Evolutionary conservation across 805 yeast species (phyloP).

Genomic region (Sugiyamaella smithiae): DNA sequence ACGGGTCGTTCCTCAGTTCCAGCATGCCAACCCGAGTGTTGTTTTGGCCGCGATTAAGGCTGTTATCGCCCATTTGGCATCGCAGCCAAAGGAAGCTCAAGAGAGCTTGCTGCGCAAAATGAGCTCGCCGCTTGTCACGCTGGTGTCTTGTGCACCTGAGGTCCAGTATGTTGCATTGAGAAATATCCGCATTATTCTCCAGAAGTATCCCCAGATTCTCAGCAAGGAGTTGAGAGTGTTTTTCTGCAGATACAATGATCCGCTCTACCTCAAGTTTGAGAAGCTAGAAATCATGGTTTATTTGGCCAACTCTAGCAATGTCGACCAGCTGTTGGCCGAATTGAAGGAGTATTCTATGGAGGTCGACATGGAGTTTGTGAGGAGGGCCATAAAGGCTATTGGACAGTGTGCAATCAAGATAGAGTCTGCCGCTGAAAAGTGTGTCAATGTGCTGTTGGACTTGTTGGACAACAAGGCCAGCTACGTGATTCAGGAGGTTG

Average conservation of each 20-base stretch:
- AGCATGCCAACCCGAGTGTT: conserved; percentile 95
- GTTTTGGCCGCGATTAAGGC: conserved; percentile 83
- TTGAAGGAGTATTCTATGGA: conserved; percentile 86
- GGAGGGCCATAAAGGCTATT: conserved; percentile 84
- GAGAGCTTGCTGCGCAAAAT: conserved; percentile 59
- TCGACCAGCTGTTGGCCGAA: conserved; percentile 65
- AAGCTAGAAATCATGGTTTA: conserved; percentile 83
- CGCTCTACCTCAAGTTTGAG: conserved; percentile 92
- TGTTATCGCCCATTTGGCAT: conserved; percentile 58
- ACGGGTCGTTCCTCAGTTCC: conserved; percentile 89
- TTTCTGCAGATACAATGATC: conserved; percentile 86
- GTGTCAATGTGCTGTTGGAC: conserved; percentile 65
- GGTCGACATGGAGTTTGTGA: conserved; percentile 83
- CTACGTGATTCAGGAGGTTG: conserved; percentile 77
- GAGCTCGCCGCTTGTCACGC: conserved; percentile 81
- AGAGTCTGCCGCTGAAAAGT: conserved; percentile 56
- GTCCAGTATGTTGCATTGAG: conserved; percentile 91
- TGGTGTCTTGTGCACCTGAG: conserved; percentile 87
- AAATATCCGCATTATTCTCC: conserved; percentile 84
- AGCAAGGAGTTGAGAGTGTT: conserved; percentile 82
- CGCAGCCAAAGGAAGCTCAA: conserved; percentile 38
- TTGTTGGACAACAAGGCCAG: conserved; percentile 66
- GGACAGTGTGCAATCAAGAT: conserved; percentile 87
- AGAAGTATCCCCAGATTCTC: conserved; percentile 78
- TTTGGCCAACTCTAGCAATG: conserved; percentile 63